Conservation (phyloP, 306 rosid genomes). For the Ormosia semicastrata region DNA sequence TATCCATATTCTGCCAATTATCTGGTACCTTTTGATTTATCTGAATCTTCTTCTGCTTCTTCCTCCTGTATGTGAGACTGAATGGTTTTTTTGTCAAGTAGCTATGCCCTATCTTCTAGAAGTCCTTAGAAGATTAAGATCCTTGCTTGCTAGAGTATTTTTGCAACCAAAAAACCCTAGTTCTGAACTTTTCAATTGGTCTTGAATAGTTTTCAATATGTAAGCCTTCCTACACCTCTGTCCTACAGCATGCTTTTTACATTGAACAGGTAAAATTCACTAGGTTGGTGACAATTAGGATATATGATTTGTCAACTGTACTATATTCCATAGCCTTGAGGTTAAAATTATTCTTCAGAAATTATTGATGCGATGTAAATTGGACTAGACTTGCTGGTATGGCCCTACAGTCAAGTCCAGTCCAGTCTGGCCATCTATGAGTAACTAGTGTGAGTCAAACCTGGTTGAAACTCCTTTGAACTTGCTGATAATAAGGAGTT, state of each 20-base stretch:
- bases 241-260: background rate
- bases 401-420: background rate
- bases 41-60: constrained; percentile 34
- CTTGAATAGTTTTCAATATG: constrained; percentile 22
- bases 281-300: background rate
- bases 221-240: constrained; percentile 10
- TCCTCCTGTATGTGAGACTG: constrained; percentile 29
- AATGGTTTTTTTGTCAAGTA: constrained; percentile 19
- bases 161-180: constrained; percentile 18
- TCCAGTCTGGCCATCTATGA: background rate
- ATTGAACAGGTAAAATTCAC: constrained; percentile 10
- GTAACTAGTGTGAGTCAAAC: constrained; percentile 2
- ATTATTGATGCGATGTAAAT: background rate
- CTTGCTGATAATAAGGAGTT: background rate
- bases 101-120: constrained; percentile 19
- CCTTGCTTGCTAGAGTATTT: constrained; percentile 29
- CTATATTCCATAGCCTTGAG: background rate
- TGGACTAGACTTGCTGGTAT: background rate
- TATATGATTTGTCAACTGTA: background rate
- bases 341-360: background rate
- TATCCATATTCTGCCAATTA: constrained; percentile 42
- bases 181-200: constrained; percentile 13
- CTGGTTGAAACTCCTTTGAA: background rate
- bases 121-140: constrained; percentile 10
- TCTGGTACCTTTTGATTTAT: constrained; percentile 44